These are phyloP conservation scores for Xylariaceae sp. DNA, from an alignment of 2,329 filamentous ascomycete genomes.

Conservation along the genomic window DNA sequence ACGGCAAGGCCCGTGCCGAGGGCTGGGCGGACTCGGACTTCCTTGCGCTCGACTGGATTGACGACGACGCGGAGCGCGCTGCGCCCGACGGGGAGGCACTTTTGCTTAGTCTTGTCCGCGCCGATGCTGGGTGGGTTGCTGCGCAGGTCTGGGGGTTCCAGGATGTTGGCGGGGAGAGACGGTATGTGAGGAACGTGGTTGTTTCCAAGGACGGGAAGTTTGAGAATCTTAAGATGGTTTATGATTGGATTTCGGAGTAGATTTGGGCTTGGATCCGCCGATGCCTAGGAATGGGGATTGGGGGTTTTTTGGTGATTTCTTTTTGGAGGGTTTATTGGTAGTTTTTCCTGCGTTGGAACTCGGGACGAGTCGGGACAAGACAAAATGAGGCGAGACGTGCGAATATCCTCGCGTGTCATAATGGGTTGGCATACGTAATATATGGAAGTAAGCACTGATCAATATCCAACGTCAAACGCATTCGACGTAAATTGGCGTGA, in stretches of 20 bases:
- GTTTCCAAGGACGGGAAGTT: constrained; percentile 44
- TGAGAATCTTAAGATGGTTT: constrained; percentile 51
- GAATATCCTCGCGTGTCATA: too few species aligned
- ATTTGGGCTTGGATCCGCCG: neutral
- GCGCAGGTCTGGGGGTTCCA: constrained; percentile 60
- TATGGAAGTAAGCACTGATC: too few species aligned
- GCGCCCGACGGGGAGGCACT: constrained; percentile 57
- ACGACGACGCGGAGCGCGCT: constrained; percentile 48
- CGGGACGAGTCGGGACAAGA: neutral
- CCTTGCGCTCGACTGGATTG: constrained; percentile 58
- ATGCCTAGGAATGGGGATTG: neutral
- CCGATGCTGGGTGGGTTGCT: constrained; percentile 50
- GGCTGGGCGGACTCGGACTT: constrained; percentile 51
- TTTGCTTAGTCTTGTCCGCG: constrained; percentile 59
- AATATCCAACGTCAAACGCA: too few species aligned
- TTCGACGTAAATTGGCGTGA: too few species aligned
- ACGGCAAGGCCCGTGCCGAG: constrained; percentile 51
- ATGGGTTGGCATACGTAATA: too few species aligned
- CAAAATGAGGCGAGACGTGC: neutral
- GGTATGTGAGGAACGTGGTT: constrained; percentile 51
- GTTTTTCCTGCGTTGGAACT: neutral
- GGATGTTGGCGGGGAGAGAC: constrained; percentile 47
- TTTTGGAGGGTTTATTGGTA: too few species aligned
- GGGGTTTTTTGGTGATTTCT: neutral
- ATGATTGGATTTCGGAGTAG: constrained; percentile 44